A percentile compares a stretch with the other conserved stretches of the same genome.
Evolutionary conservation across 495 filamentous ascomycete genomes (phyloP).

Genomic region (Neurospora discreta): DNA sequence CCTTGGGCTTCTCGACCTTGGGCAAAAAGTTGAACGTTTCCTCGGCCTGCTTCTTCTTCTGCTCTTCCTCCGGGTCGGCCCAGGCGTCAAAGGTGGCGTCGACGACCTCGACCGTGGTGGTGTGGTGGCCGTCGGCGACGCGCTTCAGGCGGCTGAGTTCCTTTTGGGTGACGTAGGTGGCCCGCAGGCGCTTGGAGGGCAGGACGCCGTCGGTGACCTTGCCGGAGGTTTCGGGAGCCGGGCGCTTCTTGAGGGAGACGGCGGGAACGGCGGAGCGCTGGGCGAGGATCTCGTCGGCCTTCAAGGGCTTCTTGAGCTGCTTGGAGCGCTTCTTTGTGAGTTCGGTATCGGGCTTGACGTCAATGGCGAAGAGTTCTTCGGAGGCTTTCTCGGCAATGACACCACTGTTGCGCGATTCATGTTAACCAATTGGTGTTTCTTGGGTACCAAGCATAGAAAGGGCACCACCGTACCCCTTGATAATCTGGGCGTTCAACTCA

Average conservation of each 20-base stretch:
- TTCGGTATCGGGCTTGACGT: slow-evolving; percentile 41
- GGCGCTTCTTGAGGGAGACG: slow-evolving; percentile 64
- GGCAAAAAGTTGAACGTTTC: slow-evolving; percentile 44
- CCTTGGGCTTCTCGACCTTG: slow-evolving; percentile 51
- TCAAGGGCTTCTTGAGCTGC: slow-evolving; percentile 57
- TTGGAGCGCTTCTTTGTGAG: slow-evolving; percentile 44
- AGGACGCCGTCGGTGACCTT: slow-evolving; percentile 54
- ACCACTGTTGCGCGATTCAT: slow-evolving; percentile 43
- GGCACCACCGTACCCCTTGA: slow-evolving; percentile 57
- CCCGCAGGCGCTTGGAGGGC: slow-evolving; percentile 58
- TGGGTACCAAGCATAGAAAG: background rate
- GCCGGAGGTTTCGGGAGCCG: slow-evolving; percentile 24
- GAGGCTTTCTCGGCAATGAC: slow-evolving; percentile 69
- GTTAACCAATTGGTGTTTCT: slow-evolving; percentile 12
- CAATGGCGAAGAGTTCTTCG: slow-evolving; percentile 69
- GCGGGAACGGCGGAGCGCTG: slow-evolving; percentile 69
- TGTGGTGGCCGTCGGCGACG: slow-evolving; percentile 61
- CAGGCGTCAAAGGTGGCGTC: slow-evolving; percentile 67
- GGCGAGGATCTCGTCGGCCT: slow-evolving; percentile 82
- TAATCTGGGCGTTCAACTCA: slow-evolving; percentile 72
- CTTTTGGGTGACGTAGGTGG: slow-evolving; percentile 65
- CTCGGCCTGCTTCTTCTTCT: slow-evolving; percentile 33
- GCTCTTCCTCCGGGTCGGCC: slow-evolving; percentile 41
- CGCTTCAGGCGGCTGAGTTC: slow-evolving; percentile 66
- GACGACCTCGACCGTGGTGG: slow-evolving; percentile 40